These are phyloP conservation scores for Grigorovia humatica DNA, from an alignment of 805 yeast genomes.

Conservation along the genomic window DNA sequence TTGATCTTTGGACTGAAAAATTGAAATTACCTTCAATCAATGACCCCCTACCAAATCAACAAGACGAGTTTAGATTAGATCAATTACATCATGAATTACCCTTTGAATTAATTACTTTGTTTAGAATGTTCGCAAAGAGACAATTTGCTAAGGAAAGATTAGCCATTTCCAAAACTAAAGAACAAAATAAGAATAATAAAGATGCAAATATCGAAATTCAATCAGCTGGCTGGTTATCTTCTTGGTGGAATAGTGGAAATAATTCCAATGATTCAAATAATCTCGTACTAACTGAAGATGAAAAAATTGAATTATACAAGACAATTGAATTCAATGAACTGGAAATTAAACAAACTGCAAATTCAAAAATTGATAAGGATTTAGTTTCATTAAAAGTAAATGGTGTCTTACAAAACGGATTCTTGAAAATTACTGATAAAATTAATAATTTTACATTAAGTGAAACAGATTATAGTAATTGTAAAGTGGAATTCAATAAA, in stretches of 20 bases:
- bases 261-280: background rate
- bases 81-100: constrained; percentile 48
- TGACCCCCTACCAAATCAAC: constrained; percentile 27
- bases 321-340: constrained; percentile 86
- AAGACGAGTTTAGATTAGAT: constrained; percentile 33
- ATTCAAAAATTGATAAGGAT: constrained; percentile 63
- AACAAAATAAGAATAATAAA: constrained; percentile 3
- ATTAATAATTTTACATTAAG: constrained; percentile 42
- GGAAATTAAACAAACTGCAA: constrained; percentile 28
- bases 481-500: constrained; percentile 60
- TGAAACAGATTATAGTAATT: constrained; percentile 73
- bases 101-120: constrained; percentile 76
- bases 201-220: constrained; percentile 1
- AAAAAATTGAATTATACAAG: constrained; percentile 78
- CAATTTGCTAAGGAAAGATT: constrained; percentile 50
- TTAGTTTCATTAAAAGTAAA: constrained; percentile 56
- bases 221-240: constrained; percentile 51
- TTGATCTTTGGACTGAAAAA: constrained; percentile 54
- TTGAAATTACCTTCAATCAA: constrained; percentile 30
- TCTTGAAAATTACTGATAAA: constrained; percentile 45
- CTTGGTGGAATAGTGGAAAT: constrained; percentile 54
- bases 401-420: constrained; percentile 66
- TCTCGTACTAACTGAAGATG: constrained; percentile 68
- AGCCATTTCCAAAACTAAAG: constrained; percentile 5
- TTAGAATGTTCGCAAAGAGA: constrained; percentile 67